Conservation (phyloP, 495 filamentous ascomycete species). For the Talaromyces wortmannii region DNA sequence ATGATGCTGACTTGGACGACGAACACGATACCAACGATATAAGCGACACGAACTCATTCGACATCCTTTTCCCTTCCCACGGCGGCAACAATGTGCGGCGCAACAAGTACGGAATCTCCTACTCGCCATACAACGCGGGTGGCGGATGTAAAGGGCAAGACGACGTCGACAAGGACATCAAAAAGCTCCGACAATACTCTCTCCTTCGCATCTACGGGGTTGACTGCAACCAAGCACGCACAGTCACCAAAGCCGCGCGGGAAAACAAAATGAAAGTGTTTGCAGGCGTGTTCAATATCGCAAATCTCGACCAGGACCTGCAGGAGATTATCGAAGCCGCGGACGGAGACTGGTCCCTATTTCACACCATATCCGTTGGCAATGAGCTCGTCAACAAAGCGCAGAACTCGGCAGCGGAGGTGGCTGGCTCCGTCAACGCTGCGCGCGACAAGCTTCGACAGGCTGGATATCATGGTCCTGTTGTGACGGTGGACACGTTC, state of each 20-base stretch:
- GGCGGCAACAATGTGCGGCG: background rate
- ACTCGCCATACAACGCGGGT: slow-evolving; percentile 65
- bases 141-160: slow-evolving; percentile 58
- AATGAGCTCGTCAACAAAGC: slow-evolving; percentile 74
- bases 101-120: slow-evolving; percentile 52
- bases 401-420: slow-evolving; percentile 38
- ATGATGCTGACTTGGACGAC: background rate
- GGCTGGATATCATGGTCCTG: slow-evolving; percentile 63
- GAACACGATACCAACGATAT: slow-evolving; percentile 7
- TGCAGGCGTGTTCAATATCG: slow-evolving; percentile 63
- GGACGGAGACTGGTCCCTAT: slow-evolving; percentile 49
- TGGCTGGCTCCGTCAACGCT: slow-evolving; percentile 44
- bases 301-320: slow-evolving; percentile 45
- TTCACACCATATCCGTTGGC: slow-evolving; percentile 69
- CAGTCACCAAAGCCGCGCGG: slow-evolving; percentile 52
- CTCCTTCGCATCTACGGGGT: slow-evolving; percentile 73
- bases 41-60: background rate
- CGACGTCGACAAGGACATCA: slow-evolving; percentile 58
- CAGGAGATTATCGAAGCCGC: slow-evolving; percentile 47
- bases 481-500: slow-evolving; percentile 77
- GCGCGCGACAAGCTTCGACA: slow-evolving; percentile 50
- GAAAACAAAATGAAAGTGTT: slow-evolving; percentile 59
- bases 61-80: background rate
- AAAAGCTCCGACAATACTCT: slow-evolving; percentile 42
- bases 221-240: slow-evolving; percentile 65